These are phyloP conservation scores for Mycosarcoma mackinlayi DNA, from an alignment of 1,284 basidiomycete species.

Conservation along the genomic window DNA sequence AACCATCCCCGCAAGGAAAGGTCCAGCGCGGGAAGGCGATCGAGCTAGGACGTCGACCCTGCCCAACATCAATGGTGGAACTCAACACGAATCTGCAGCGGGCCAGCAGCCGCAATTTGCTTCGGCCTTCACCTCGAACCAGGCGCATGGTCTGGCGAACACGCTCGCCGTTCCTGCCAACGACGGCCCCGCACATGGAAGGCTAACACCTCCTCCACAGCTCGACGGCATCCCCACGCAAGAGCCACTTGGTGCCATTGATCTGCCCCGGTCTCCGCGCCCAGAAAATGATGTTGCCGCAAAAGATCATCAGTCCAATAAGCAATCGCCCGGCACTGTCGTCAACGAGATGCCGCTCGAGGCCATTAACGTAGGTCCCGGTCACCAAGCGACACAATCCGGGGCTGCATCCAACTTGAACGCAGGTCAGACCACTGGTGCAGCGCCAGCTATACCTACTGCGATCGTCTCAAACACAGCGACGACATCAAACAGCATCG, in stretches of 20 bases:
- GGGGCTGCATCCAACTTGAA: neutral
- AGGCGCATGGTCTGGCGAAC: constrained; percentile 45
- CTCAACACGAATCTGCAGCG: constrained; percentile 6
- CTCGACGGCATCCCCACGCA: constrained; percentile 45
- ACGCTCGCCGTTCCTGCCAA: constrained; percentile 37
- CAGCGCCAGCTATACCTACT: constrained; percentile 20
- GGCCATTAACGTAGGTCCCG: neutral
- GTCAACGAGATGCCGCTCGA: constrained; percentile 15
- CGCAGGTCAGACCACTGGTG: neutral
- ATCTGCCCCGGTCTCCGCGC: constrained; percentile 36
- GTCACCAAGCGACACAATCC: neutral
- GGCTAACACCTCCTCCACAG: constrained; percentile 48
- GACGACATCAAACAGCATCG: neutral
- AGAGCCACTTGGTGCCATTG: constrained; percentile 50
- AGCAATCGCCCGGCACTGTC: constrained; percentile 12
- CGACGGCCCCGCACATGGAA: constrained; percentile 10
- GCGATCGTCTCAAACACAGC: constrained; percentile 12
- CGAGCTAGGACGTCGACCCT: constrained; percentile 16
- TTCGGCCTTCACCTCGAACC: constrained; percentile 20
- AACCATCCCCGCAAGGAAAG: constrained; percentile 15
- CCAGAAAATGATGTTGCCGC: constrained; percentile 5
- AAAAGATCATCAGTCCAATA: neutral
- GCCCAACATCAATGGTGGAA: constrained; percentile 11
- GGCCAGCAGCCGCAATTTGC: constrained; percentile 26
- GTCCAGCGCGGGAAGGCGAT: constrained; percentile 12